Evolutionary conservation across 2,329 filamentous ascomycete genomes (phyloP).

Genomic region (Verticillium nubilum): DNA sequence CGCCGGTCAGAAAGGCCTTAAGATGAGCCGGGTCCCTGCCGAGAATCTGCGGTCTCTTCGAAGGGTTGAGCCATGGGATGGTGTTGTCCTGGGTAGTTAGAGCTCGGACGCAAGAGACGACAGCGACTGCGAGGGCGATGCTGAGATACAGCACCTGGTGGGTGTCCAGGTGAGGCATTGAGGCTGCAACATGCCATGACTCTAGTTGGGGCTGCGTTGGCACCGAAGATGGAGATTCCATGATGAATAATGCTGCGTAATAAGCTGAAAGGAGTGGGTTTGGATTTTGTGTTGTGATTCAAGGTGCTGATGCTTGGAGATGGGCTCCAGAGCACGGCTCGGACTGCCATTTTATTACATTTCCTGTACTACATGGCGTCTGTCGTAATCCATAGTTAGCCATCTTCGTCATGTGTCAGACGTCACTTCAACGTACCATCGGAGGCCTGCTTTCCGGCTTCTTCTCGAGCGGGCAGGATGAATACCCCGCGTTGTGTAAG

Average conservation of each 20-base stretch:
- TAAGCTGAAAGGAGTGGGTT: no score
- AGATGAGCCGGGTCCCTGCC: not conserved
- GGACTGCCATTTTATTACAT: not conserved
- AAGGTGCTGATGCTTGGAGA: no score
- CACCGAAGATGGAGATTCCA: not conserved
- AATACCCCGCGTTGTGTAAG: no score
- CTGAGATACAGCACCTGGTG: not conserved
- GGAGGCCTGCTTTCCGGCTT: no score
- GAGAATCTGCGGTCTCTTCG: not conserved
- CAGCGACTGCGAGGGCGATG: not conserved
- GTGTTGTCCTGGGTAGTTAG: not conserved
- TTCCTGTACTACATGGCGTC: no score
- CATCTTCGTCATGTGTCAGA: not conserved
- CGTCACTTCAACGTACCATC: not conserved
- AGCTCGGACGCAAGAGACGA: not conserved
- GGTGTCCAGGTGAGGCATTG: not conserved
- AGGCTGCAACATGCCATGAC: not conserved
- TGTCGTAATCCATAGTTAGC: no score
- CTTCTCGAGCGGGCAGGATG: no score
- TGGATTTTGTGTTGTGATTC: not conserved
- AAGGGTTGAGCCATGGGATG: not conserved
- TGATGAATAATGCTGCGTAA: not conserved
- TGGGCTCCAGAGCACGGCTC: no score
- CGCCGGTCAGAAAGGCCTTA: not conserved
- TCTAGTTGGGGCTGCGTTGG: not conserved